Base-by-base conservation (phyloP, 2,329 filamentous ascomycete species). In the Ophiostoma piceae region DNA sequence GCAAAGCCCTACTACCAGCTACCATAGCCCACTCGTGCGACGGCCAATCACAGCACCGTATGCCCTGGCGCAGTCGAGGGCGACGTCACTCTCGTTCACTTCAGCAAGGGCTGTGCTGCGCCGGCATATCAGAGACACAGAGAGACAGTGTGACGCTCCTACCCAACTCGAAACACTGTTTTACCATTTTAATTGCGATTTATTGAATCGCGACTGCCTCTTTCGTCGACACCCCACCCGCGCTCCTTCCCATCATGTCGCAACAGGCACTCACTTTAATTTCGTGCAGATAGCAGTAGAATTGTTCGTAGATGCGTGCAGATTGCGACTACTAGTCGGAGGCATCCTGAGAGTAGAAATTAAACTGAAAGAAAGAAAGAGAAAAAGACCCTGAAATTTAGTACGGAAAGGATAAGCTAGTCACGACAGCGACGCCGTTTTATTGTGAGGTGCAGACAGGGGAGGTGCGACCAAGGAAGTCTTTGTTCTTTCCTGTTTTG, bases 401-500 rank as follows among this genome's bases (percentile, higher is more conserved):
- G 14, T n/a, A 16, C 35, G 8, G 35, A 35, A 5, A n/a, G 16
- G 16, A n/a, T 16, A 47, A 47, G 43, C 16, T 47, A 47, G 43
- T 47, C n/a, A 57, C 51, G 22, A 57, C 51, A 57, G 32, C 57
- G 26, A 62, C 11, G 57, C 57, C 26, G 51, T 57, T 57, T 62
- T 62, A 62, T 62, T 62, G 57, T 64, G 60, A 35, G 14, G 7
- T 39, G 32, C 29, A 64, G n/a, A 39, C 35, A 65, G 62, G 57
- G 60, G 60, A 64, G 60, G 60, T 64, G 60, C 60, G 60, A 64
- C 32, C 35, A 65, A 39, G 57, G 9, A 22, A 65, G 14, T 39
- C 19, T 65, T 39, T 22, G 35, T 65, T 65, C 62, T 65, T 65
- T 65, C 62, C 62, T 64, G 16, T 35, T 64, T 35, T 62, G 57